Conservation (phyloP, 2,329 filamentous ascomycete genomes). For the Ambrosiella beaveri region DNA sequence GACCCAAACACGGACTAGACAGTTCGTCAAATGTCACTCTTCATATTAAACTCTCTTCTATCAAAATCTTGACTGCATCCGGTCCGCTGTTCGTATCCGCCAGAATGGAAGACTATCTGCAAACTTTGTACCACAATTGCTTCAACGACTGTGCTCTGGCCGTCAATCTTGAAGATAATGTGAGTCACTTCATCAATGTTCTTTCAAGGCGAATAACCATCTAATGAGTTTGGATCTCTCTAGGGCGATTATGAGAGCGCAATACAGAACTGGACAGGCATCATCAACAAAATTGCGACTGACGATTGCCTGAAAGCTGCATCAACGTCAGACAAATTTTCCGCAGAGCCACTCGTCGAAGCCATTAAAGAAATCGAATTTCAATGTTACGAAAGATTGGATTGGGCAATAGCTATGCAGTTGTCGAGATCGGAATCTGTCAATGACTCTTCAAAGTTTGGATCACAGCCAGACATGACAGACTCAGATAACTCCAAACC, state of each 20-base stretch:
- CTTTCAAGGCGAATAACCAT: background rate
- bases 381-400: conserved; percentile 85
- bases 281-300: background rate
- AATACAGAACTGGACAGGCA: conserved; percentile 57
- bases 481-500: too few species aligned
- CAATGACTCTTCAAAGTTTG: background rate
- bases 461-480: background rate
- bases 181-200: background rate
- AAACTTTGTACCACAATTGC: background rate
- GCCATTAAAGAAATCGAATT: conserved; percentile 69
- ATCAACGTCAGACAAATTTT: conserved; percentile 50
- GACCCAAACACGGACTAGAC: too few species aligned
- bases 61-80: too few species aligned
- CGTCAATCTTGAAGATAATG: background rate
- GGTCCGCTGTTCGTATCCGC: too few species aligned
- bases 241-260: conserved; percentile 87
- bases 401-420: conserved; percentile 66
- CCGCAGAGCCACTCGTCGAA: conserved; percentile 65
- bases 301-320: background rate
- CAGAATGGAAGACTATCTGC: background rate
- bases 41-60: too few species aligned
- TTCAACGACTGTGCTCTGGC: background rate
- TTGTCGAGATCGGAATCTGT: conserved; percentile 33
- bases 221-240: background rate
- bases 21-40: too few species aligned